These are phyloP conservation scores for Russula earlei DNA, from an alignment of 768 basidiomycete species.

Conservation along the genomic window DNA sequence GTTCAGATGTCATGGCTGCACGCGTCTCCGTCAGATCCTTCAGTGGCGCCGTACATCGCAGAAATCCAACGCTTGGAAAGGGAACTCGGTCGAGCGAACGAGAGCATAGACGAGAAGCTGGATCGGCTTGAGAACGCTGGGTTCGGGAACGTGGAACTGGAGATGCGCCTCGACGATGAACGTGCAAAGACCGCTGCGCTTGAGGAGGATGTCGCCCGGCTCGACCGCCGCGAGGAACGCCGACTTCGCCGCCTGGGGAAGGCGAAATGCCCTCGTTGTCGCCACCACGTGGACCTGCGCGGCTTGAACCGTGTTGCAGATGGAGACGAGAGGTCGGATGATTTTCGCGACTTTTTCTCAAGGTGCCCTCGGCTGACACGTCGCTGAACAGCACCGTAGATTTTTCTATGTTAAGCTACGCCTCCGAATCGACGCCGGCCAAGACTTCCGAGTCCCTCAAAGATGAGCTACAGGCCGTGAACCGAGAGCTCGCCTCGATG, in stretches of 20 bases:
- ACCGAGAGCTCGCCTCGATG: conserved; percentile 52
- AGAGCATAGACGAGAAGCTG: conserved; percentile 80
- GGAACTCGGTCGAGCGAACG: conserved; percentile 72
- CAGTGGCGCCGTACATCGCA: conserved; percentile 51
- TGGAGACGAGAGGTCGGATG: conserved; percentile 53
- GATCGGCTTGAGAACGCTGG: conserved; percentile 80
- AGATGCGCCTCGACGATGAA: conserved; percentile 64
- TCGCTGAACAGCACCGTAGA: conserved; percentile 40
- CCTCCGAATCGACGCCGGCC: conserved; percentile 54
- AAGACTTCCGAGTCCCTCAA: conserved; percentile 57
- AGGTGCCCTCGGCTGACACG: neutral
- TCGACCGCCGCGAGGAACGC: conserved; percentile 63
- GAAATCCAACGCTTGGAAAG: conserved; percentile 67
- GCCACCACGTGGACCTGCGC: conserved; percentile 47
- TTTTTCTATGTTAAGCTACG: conserved; percentile 36
- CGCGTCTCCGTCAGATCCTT: conserved; percentile 45
- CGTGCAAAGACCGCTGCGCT: conserved; percentile 43
- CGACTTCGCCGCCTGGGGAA: conserved; percentile 49
- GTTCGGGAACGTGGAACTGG: conserved; percentile 59
- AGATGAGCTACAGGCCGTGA: conserved; percentile 50
- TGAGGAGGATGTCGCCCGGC: conserved; percentile 60
- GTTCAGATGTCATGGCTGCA: conserved; percentile 69
- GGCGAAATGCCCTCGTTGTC: conserved; percentile 61
- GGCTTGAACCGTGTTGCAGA: conserved; percentile 32
- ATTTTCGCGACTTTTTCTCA: neutral